Base-by-base conservation (phyloP, 768 basidiomycete genomes). In the Neoboletus subvelutipes region DNA sequence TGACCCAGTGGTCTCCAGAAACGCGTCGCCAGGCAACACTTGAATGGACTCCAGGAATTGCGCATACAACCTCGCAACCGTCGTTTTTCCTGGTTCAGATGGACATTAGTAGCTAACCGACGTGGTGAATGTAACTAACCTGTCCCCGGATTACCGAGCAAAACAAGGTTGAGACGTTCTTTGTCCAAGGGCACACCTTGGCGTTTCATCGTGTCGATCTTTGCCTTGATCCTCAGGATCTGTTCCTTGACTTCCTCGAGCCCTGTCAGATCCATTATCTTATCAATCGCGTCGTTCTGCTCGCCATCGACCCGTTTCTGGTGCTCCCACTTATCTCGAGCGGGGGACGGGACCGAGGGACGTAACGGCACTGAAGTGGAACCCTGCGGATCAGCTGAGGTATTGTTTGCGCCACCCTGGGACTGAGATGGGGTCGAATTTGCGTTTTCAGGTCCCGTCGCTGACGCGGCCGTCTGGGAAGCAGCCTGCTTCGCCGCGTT, bases 111-210 rank as follows among this genome's bases (percentile, higher is more conserved):
- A 1, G 17, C 8, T 4, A 5, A 20, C n/a, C 24, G 1, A 40
- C 29, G 13, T 20, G 15, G 5, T 5, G 18, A 86, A 74, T 0
- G 83, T 83, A 1, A 80, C 87, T 87, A 81, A 12, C 86, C 87
- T 66, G 87, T 89, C 8, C 86, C 87, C 5, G 87, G 87, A 64
- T 88, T 88, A 8, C 87, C 87, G 0, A 86, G 78, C 17, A 88
- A 71, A 13, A 77, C 78, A 13, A 80, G 76, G 62, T 88, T 87
- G 64, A 86, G 83, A 1, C 86, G 73, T 55, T 88, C 84, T 18
- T 77, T 74, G 37, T 78, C 74, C 4, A 84, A 41, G 0, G 83
- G 72, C 0, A 76, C 69, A 29, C 73, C 73, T 67, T 88, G 87
- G 2, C 85, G 76, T 11, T 70, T 71, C 20, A 74, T 71, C 0